These are phyloP conservation scores for Aschersonia sp. DNA, from an alignment of 2,329 filamentous ascomycete species.

Conservation along the genomic window DNA sequence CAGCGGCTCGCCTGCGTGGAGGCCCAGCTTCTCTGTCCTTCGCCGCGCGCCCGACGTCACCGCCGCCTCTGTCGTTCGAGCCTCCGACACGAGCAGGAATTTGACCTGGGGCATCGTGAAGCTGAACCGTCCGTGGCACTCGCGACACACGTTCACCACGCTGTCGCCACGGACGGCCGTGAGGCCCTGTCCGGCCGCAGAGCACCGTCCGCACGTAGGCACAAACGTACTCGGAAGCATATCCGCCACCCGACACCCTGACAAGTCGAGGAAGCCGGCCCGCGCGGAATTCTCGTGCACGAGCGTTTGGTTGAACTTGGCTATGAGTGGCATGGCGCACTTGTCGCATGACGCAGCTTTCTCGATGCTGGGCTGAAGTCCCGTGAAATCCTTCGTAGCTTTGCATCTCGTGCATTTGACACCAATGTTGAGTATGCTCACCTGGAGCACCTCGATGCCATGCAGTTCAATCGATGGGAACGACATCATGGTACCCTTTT, in stretches of 20 bases:
- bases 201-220: conserved; percentile 66
- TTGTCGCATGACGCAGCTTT: conserved; percentile 43
- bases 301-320: conserved; percentile 50
- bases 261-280: conserved; percentile 65
- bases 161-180: conserved; percentile 61
- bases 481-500: conserved; percentile 62
- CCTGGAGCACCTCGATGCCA: conserved; percentile 61
- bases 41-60: conserved; percentile 26
- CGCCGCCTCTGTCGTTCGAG: conserved; percentile 18
- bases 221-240: conserved; percentile 68
- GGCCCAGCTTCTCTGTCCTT: conserved; percentile 38
- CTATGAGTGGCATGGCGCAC: conserved; percentile 36
- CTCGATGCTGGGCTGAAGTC: conserved; percentile 41
- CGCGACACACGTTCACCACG: conserved; percentile 59
- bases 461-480: conserved; percentile 68
- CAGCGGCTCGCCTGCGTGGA: conserved; percentile 41
- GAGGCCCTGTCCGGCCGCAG: conserved; percentile 52
- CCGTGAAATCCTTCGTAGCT: conserved; percentile 53
- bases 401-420: conserved; percentile 73
- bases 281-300: conserved; percentile 61
- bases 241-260: conserved; percentile 61
- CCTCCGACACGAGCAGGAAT: conserved; percentile 56
- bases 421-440: conserved; percentile 51
- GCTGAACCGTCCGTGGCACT: conserved; percentile 68
- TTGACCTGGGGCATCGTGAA: conserved; percentile 68